These are phyloP conservation scores for Kwoniella shivajii DNA, from an alignment of 1,284 basidiomycete genomes.

Conservation along the genomic window DNA sequence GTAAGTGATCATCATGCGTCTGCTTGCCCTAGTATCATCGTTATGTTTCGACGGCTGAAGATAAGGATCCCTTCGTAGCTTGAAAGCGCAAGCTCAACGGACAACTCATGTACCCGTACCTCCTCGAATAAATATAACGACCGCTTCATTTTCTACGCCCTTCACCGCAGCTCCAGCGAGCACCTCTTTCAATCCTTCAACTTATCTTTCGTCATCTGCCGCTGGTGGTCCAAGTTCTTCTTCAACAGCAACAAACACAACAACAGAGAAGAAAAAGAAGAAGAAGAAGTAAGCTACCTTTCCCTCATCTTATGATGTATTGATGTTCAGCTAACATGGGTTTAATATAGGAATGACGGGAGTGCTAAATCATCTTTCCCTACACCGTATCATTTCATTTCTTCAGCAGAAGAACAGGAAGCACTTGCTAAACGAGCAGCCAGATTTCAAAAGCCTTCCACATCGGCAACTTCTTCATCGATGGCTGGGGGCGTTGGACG, in stretches of 20 bases:
- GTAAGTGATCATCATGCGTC: slow-evolving; percentile 28
- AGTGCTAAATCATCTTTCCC: slow-evolving; percentile 25
- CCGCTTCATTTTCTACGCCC: neutral
- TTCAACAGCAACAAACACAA: neutral
- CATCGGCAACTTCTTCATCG: neutral
- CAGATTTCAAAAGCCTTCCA: slow-evolving; percentile 35
- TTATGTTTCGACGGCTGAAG: too few species aligned
- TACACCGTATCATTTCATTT: slow-evolving; percentile 37
- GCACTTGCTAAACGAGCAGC: slow-evolving; percentile 46
- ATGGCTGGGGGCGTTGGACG: slow-evolving; percentile 12
- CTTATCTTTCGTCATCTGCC: slow-evolving; percentile 5
- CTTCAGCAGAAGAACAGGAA: slow-evolving; percentile 37
- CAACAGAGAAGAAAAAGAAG: slow-evolving; percentile 38
- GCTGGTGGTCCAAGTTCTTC: slow-evolving; percentile 1
- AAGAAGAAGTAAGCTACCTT: slow-evolving; percentile 36
- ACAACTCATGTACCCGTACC: slow-evolving; percentile 29
- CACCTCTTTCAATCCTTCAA: slow-evolving; percentile 6
- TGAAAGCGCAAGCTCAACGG: slow-evolving; percentile 39
- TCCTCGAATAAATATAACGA: slow-evolving; percentile 12
- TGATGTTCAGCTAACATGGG: neutral
- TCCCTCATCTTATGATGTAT: neutral
- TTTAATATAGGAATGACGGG: slow-evolving; percentile 23
- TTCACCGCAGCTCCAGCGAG: slow-evolving; percentile 1
- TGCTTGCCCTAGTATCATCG: neutral
- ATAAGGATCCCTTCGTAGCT: slow-evolving; percentile 18